These are phyloP conservation scores for Chamaenerion angustifolium DNA, from an alignment of 345 rosid genomes.

Conservation along the genomic window DNA sequence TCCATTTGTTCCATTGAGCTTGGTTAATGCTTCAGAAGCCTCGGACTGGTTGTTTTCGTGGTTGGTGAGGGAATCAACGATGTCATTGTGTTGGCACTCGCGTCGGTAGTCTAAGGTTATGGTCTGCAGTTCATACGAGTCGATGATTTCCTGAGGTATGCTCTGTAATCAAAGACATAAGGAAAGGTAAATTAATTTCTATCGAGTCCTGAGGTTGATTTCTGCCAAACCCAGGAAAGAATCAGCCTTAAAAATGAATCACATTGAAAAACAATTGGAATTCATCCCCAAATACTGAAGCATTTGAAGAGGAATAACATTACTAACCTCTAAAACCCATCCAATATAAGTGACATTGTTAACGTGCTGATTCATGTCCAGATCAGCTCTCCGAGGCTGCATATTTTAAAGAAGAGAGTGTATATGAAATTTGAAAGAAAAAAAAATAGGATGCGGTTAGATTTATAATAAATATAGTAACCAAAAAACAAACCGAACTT, in stretches of 20 bases:
- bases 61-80: conserved; percentile 77
- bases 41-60: conserved; percentile 11
- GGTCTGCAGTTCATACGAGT: conserved; percentile 69
- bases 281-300: too few relatives aligned
- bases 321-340: conserved; percentile 86
- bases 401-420: conserved; percentile 1
- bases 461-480: not conserved
- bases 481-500: too few relatives aligned
- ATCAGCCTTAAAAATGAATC: too few relatives aligned
- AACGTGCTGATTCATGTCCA: conserved; percentile 97
- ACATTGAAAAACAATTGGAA: too few relatives aligned
- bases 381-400: conserved; percentile 87
- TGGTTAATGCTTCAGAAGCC: conserved; percentile 5
- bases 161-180: conserved; percentile 38
- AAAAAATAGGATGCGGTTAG: not conserved
- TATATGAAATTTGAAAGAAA: not conserved
- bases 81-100: conserved; percentile 79
- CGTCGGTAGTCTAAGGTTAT: conserved; percentile 79
- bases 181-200: too few relatives aligned
- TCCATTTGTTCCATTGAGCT: conserved; percentile 43
- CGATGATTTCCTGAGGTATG: conserved; percentile 78
- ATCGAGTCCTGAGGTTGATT: too few relatives aligned
- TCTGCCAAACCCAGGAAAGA: too few relatives aligned
- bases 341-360: conserved; percentile 83
- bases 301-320: not conserved